Conservation (phyloP, 163 green algal genomes). For the Chlorella variabilis region DNA sequence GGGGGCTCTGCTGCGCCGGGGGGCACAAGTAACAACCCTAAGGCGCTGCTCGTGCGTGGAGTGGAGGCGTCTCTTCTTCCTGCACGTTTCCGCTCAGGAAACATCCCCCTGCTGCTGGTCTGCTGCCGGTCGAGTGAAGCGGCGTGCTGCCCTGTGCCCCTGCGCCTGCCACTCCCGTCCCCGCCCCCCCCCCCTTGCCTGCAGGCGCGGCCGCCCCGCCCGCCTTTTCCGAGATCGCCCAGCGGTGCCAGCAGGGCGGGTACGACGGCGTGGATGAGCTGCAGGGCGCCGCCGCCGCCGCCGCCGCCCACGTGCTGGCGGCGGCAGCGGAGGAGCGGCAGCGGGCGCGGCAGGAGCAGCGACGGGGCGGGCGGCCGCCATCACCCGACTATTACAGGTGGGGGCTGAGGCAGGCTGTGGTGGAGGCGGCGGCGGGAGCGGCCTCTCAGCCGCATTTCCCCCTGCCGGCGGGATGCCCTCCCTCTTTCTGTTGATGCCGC, state of each 20-base stretch:
- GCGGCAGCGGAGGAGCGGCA: background rate
- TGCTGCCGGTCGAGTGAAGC: no score
- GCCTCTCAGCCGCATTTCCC: no score
- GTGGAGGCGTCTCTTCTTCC: no score
- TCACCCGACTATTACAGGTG: background rate
- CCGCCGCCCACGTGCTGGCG: background rate
- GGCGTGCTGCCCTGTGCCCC: background rate
- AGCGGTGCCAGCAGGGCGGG: background rate
- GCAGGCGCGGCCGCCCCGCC: background rate
- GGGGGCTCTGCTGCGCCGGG: background rate
- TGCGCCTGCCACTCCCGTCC: background rate
- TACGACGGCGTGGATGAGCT: slow-evolving; percentile 11
- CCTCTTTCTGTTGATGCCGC: no score
- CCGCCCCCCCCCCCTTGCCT: background rate
- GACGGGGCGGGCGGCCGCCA: background rate
- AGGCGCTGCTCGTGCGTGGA: background rate
- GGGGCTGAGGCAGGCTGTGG: no score
- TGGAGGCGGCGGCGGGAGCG: background rate
- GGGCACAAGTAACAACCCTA: background rate
- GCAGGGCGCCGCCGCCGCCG: background rate
- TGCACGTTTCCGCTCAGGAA: no score
- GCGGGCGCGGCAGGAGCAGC: background rate
- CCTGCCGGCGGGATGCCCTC: no score
- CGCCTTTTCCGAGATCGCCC: background rate
- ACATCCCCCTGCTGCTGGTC: no score